A percentile compares a stretch with the other conserved stretches of the same genome.
Evolutionary conservation across 805 yeast species (phyloP).

Genomic region (Cyberlindnera mrakii): DNA sequence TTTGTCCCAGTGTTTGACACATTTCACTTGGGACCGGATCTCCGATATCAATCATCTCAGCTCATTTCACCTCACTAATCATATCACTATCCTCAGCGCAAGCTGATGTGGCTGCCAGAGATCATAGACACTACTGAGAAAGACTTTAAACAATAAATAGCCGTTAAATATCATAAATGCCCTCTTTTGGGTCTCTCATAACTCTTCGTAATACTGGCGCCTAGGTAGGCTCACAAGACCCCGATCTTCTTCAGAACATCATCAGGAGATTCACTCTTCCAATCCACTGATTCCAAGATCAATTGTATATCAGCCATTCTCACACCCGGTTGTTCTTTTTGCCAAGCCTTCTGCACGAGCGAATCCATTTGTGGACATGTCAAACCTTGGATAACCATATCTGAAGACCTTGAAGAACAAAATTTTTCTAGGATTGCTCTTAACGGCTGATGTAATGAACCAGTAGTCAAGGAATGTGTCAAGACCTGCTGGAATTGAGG

Average conservation of each 20-base stretch:
- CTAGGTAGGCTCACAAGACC: slow-evolving; percentile 14
- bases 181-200: background rate
- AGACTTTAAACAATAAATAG: background rate
- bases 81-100: too few species aligned
- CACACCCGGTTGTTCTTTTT: slow-evolving; percentile 1
- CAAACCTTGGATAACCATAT: background rate
- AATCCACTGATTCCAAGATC: slow-evolving; percentile 27
- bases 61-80: too few species aligned
- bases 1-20: too few species aligned
- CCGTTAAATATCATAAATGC: background rate
- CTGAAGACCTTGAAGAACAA: background rate
- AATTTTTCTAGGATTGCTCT: background rate
- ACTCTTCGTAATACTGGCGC: background rate
- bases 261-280: slow-evolving; percentile 28
- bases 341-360: background rate
- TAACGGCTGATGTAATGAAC: background rate
- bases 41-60: too few species aligned
- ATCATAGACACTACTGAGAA: too few species aligned
- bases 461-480: background rate
- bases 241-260: slow-evolving; percentile 30
- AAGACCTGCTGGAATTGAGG: background rate
- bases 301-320: slow-evolving; percentile 20
- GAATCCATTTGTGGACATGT: background rate
- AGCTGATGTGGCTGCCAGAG: too few species aligned
- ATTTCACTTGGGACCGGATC: too few species aligned